A percentile compares a stretch with the other conserved stretches of the same genome.
Conservation (phyloP, 257 asterid species). For the Solanum sejunctum region DNA sequence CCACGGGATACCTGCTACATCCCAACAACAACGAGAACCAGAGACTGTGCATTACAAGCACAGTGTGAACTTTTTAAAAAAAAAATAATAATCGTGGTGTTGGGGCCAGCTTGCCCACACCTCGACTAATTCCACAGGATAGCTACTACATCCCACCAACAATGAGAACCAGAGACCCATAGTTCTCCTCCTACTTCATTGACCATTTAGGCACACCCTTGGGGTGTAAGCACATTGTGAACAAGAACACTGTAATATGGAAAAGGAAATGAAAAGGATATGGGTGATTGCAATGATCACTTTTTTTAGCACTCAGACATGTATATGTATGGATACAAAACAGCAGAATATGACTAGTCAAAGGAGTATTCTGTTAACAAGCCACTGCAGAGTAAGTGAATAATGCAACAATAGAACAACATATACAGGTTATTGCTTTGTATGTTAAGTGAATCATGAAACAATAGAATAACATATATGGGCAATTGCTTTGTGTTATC, state of each 20-base stretch:
- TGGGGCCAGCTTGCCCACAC: neutral
- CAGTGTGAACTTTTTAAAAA: neutral
- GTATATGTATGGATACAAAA: neutral
- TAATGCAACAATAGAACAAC: neutral
- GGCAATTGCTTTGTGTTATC: neutral
- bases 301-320: neutral
- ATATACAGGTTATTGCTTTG: neutral
- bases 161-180: neutral
- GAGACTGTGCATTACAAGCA: neutral
- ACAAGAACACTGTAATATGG: neutral
- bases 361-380: neutral
- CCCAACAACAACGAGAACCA: neutral
- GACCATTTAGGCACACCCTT: neutral
- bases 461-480: neutral
- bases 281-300: neutral
- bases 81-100: neutral
- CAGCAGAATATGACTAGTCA: neutral
- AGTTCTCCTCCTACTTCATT: neutral
- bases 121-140: neutral
- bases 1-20: neutral
- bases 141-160: neutral
- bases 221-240: neutral
- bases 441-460: neutral
- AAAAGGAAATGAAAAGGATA: neutral
- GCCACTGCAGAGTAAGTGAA: neutral